Evolutionary conservation across 148 eudicot genomes (phyloP), one percentile per base, ranked within the genome.

Genomic region (Silene latifolia): DNA sequence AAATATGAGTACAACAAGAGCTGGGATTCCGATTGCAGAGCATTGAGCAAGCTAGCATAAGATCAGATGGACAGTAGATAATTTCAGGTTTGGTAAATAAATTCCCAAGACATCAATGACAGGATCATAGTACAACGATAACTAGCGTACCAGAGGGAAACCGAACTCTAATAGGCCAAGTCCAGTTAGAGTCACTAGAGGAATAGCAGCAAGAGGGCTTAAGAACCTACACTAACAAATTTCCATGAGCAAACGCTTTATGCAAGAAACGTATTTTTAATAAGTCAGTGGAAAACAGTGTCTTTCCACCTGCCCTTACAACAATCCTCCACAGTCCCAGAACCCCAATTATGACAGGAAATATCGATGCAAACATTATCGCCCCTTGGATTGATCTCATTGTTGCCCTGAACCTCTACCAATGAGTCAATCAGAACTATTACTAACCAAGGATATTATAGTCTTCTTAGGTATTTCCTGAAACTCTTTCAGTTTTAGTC

Each of bases 361-460:
- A 80, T 61, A 89, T 63, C 8, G 98, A 91, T 48, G 95, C 82
- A 62, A 93, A 80, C 90, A 93, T 81, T 27, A 93, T 65, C 69
- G 92, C 96, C 47, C 98, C 98, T 86, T 94, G 98, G 60, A 91
- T 80, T 15, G 83, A 91, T 81, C 86, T 88, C 97, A 94, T 94
- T 20, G 97, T 77, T 64, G 77, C 32, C 65, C 13, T 61, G 80
- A 94, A 94, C 82, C 96, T 91, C 98, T 94, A 72, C n/a, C n/a
- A n/a, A n/a, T n/a, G n/a, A n/a, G n/a, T n/a, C n/a, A n/a, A n/a
- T n/a, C n/a, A n/a, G n/a, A n/a, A n/a, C n/a, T n/a, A n/a, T n/a
- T n/a, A n/a, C n/a, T n/a, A n/a, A n/a, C n/a, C n/a, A n/a, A n/a
- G n/a, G n/a, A n/a, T n/a, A n/a, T n/a, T n/a, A n/a, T n/a, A n/a